A percentile compares a stretch with the other conserved stretches of the same genome.
phyloP scores from a whole-genome alignment of 2,329 filamentous ascomycete species.

The Lachnellula arida region DNA sequence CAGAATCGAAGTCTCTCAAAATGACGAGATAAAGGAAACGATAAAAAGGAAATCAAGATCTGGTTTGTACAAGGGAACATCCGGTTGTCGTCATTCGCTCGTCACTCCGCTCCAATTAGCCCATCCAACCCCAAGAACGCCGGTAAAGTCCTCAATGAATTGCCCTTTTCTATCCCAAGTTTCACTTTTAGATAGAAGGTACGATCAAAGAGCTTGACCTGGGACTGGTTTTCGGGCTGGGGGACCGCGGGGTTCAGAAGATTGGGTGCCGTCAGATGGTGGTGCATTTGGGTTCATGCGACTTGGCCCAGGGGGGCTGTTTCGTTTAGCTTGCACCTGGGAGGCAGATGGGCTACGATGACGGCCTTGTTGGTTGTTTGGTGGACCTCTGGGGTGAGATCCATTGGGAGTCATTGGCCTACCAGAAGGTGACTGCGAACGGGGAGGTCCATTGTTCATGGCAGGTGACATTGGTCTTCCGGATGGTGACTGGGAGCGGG shows the following conservation, averaged over 20 bases:
- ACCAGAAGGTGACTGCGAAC: constrained; percentile 11
- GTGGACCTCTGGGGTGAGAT: constrained; percentile 12
- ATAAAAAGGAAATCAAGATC: neutral
- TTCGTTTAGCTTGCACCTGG: constrained; percentile 18
- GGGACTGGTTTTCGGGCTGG: constrained; percentile 29
- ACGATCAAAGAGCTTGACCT: constrained; percentile 29
- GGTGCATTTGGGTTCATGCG: constrained; percentile 22
- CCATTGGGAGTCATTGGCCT: constrained; percentile 17
- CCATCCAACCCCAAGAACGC: neutral
- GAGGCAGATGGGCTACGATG: constrained; percentile 20
- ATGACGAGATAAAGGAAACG: neutral
- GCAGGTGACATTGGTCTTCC: constrained; percentile 18
- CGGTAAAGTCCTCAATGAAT: constrained; percentile 1
- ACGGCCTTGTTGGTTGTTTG: constrained; percentile 19
- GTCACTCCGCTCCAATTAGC: neutral
- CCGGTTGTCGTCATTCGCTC: neutral
- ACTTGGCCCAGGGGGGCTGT: constrained; percentile 23
- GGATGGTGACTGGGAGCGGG: constrained; percentile 12
- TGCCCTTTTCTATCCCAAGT: constrained; percentile 5
- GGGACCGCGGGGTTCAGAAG: constrained; percentile 6
- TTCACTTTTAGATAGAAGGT: neutral
- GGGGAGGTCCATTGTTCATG: constrained; percentile 15
- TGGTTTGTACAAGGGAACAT: constrained; percentile 1
- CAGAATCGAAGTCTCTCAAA: neutral
- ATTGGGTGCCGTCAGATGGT: constrained; percentile 3